Percentiles rank a stretch among this genome's conserved stretches.
Evolutionary conservation across 1,284 basidiomycete genomes (phyloP).

Genomic region (Afroboletus lepidellus): DNA sequence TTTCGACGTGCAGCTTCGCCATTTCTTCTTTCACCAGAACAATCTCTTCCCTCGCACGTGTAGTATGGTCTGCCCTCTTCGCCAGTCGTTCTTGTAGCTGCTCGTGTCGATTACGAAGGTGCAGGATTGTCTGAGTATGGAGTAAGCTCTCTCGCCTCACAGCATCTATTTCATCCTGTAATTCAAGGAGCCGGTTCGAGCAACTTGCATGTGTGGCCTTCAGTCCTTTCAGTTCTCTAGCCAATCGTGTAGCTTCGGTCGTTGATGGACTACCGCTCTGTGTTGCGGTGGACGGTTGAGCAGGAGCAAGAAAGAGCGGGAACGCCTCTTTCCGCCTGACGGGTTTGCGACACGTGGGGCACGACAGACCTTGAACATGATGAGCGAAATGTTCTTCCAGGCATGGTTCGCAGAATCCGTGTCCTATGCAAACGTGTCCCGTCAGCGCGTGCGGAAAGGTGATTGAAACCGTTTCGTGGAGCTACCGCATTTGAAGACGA

Average conservation of each 20-base stretch:
- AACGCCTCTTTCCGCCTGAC: conserved; percentile 29
- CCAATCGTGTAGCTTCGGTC: conserved; percentile 10
- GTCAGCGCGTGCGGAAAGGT: conserved; percentile 12
- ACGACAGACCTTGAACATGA: conserved; percentile 13
- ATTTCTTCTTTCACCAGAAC: conserved; percentile 18
- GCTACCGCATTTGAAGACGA: conserved; percentile 33
- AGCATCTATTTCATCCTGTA: conserved; percentile 14
- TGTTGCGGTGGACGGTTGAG: conserved; percentile 9
- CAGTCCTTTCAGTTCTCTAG: conserved; percentile 16
- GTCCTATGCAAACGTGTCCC: conserved; percentile 23
- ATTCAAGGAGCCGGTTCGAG: conserved; percentile 5
- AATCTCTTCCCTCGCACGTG: conserved; percentile 14
- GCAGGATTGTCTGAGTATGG: conserved; percentile 10
- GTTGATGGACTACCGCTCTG: conserved; percentile 1
- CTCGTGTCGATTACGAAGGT: conserved; percentile 19
- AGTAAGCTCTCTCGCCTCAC: conserved; percentile 11
- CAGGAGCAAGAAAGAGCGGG: conserved; percentile 26
- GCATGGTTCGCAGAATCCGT: conserved; percentile 33
- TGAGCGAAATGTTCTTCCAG: conserved; percentile 25
- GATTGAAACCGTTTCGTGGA: conserved; percentile 6
- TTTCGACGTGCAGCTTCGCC: conserved; percentile 24
- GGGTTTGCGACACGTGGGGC: conserved; percentile 32
- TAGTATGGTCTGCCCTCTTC: conserved; percentile 8
- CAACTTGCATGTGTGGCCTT: conserved; percentile 17
- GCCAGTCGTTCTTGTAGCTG: conserved; percentile 10